Conservation (phyloP, 768 basidiomycete genomes). For the Kwoniella europaea region DNA sequence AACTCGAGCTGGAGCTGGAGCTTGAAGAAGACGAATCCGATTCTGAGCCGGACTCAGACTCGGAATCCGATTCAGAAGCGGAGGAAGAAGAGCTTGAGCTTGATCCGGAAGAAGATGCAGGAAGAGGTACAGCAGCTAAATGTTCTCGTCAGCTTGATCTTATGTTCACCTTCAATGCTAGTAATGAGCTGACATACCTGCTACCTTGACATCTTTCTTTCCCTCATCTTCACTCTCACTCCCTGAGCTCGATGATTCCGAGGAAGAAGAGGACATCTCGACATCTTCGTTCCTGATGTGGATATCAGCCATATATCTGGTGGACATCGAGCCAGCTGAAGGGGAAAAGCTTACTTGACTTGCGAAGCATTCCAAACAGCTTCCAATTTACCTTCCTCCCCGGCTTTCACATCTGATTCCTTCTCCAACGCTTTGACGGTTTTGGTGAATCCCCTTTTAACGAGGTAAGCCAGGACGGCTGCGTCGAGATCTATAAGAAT, state of each 20-base stretch:
- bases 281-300: conserved; percentile 31
- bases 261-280: conserved; percentile 29
- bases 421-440: conserved; percentile 53
- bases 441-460: conserved; percentile 47
- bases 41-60: conserved; percentile 32
- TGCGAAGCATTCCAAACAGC: conserved; percentile 29
- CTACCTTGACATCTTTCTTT: conserved; percentile 16
- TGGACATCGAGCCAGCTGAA: not conserved
- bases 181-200: conserved; percentile 1
- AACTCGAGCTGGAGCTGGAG: conserved; percentile 2
- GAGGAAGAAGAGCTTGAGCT: conserved; percentile 31
- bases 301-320: conserved; percentile 8
- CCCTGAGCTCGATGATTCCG: conserved; percentile 23
- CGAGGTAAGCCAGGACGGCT: conserved; percentile 54
- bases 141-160: not conserved
- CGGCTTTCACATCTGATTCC: conserved; percentile 37
- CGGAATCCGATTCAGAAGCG: conserved; percentile 29
- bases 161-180: not conserved
- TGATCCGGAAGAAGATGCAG: conserved; percentile 36
- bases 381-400: conserved; percentile 26
- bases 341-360: conserved; percentile 7
- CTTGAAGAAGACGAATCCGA: conserved; percentile 25
- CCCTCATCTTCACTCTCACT: conserved; percentile 24
- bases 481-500: conserved; percentile 46
- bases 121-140: conserved; percentile 24